Base-by-base conservation (phyloP, 345 rosid genomes). In the Psidium guajava region DNA sequence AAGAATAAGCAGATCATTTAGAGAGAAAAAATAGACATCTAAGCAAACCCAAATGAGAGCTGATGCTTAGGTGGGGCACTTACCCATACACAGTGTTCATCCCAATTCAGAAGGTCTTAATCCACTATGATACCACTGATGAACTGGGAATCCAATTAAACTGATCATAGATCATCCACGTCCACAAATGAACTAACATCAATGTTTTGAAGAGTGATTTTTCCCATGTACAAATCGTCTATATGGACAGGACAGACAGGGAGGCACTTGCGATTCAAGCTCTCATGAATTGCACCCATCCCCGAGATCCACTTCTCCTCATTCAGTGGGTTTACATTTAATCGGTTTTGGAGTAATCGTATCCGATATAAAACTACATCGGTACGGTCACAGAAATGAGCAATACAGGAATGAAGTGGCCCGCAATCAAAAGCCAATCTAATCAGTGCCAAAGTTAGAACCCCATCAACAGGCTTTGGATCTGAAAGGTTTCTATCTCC, bases 381-480 rank as follows among this genome's bases (percentile, higher is more conserved):
- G 1, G 85, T 89, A 85, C 90, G 90, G 54, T 91, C 91, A 92
- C 98, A 97, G 86, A 97, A 97, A 92, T 91, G 93, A 83, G 94
- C 94, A 83, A 88, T 90, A 84, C 98, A 97, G 54, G 91, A 85
- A 90, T 88, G 89, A 40, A 89, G 88, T 24, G 95, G 91, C 91
- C 93, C 96, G 64, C 36, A 28, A 20, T 95, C 92, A 50, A 82
- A 89, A 86, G 97, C 98, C 87, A 97, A 89, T 91, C 97, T 93
- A 85, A 91, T 91, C 86, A 97, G 88, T 28, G 91, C 85, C 93
- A 95, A 90, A 82, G 96, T 92, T 86, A 97, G 84, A 86, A 91
- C 89, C 36, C 97, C 96, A 84, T 97, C 99, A 54, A 94, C 98
- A 54, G 98, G 98, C 87, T 85, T 94, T 11, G 97, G 98, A 84